Percentiles rank a stretch among this genome's conserved stretches.
These are phyloP conservation scores for Arctium lappa DNA, from an alignment of 129 eudicot genomes.

Conservation along the genomic window DNA sequence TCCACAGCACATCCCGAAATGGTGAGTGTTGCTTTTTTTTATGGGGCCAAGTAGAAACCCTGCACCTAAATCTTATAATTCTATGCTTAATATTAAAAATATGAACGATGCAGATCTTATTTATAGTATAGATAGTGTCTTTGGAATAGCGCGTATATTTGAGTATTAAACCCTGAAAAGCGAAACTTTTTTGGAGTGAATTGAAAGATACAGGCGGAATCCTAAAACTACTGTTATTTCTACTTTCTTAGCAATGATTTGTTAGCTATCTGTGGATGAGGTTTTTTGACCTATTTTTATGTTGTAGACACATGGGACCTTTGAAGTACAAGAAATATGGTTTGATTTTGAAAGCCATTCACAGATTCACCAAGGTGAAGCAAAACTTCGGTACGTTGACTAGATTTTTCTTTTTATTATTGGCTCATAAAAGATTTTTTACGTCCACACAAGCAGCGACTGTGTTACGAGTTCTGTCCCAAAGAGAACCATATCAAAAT, in stretches of 20 bases:
- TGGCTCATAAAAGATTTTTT: background rate
- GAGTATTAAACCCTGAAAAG: background rate
- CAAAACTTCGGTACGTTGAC: constrained; percentile 78
- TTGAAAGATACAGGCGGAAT: background rate
- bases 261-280: background rate
- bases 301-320: constrained; percentile 83
- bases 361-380: constrained; percentile 66
- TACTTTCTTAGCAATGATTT: background rate
- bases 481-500: background rate
- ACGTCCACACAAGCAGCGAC: background rate
- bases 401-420: background rate
- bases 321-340: constrained; percentile 64
- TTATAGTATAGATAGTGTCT: no score
- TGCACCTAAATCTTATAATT: no score
- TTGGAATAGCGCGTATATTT: no score
- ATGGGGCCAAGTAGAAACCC: no score
- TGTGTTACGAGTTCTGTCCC: background rate
- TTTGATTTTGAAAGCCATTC: constrained; percentile 66
- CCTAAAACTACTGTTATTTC: background rate
- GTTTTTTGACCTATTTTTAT: constrained; percentile 2
- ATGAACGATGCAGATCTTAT: no score
- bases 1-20: no score
- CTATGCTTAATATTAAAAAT: no score
- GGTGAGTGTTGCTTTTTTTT: no score
- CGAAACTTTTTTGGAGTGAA: background rate